A percentile compares a stretch with the other conserved stretches of the same genome.
Evolutionary conservation across 768 basidiomycete species (phyloP).

Genomic region (Cytidiella melzeri): DNA sequence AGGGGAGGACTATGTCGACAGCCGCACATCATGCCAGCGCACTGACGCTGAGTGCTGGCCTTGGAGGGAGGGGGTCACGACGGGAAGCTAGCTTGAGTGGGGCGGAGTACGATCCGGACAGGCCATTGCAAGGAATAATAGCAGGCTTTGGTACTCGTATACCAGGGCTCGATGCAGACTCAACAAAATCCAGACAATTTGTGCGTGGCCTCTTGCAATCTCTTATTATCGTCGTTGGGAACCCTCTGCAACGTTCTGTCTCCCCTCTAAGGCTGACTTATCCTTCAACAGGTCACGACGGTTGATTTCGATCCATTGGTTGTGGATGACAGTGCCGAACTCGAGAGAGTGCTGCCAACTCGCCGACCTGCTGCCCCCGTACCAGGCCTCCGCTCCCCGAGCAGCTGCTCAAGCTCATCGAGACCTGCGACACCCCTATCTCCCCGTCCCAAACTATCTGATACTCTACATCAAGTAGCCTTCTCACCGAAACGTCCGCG

Average conservation of each 20-base stretch:
- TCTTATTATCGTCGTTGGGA: slow-evolving; percentile 5
- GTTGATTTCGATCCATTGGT: slow-evolving; percentile 50
- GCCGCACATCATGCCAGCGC: slow-evolving; percentile 87
- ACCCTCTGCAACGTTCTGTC: slow-evolving; percentile 1
- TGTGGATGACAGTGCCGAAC: slow-evolving; percentile 55
- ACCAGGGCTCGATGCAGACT: slow-evolving; percentile 51
- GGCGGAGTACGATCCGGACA: slow-evolving; percentile 82
- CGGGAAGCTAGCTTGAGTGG: slow-evolving; percentile 61
- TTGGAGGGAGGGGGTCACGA: slow-evolving; percentile 48
- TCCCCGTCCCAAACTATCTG: slow-evolving; percentile 58
- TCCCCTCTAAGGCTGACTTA: neutral
- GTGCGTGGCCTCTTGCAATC: slow-evolving; percentile 29
- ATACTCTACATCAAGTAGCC: slow-evolving; percentile 61
- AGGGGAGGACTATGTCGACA: slow-evolving; percentile 69
- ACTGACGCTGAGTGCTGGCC: slow-evolving; percentile 79
- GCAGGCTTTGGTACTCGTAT: slow-evolving; percentile 51
- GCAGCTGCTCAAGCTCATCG: slow-evolving; percentile 35
- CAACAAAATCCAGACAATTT: slow-evolving; percentile 42
- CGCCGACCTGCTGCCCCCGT: slow-evolving; percentile 40
- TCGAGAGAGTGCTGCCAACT: slow-evolving; percentile 54
- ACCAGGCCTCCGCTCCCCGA: slow-evolving; percentile 34
- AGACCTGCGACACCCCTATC: slow-evolving; percentile 31
- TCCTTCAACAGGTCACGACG: slow-evolving; percentile 15
- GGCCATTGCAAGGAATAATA: slow-evolving; percentile 69
- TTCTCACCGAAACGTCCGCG: slow-evolving; percentile 78